Conservation (phyloP, 2,329 filamentous ascomycete genomes). For the Colletotrichum theobromicola region DNA sequence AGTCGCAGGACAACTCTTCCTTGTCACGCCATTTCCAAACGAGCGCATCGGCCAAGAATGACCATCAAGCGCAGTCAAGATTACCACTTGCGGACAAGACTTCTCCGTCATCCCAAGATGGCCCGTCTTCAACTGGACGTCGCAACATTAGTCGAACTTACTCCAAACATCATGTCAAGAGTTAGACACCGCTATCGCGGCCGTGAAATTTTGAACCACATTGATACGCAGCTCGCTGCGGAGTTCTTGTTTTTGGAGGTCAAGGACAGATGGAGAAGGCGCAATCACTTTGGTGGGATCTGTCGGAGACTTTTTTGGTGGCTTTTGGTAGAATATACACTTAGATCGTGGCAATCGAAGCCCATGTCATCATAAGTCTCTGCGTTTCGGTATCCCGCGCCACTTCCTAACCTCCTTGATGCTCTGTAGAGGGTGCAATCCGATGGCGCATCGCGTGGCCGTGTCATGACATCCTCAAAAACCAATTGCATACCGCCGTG, state of each 20-base stretch:
- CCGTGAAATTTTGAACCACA: not conserved
- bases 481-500: conserved; percentile 16
- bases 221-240: not conserved
- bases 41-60: not conserved
- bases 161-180: not conserved
- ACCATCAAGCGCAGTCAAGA: not conserved
- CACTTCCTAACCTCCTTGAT: not conserved
- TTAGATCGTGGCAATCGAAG: not conserved
- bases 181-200: not conserved
- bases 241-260: not conserved
- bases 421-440: not conserved
- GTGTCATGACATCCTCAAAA: conserved; percentile 2
- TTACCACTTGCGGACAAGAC: not conserved
- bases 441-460: not conserved
- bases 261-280: not conserved
- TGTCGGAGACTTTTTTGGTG: not conserved
- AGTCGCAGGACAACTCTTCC: not conserved
- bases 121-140: not conserved
- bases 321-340: conserved; percentile 9
- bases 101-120: not conserved
- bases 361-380: not conserved
- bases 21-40: not conserved
- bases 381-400: not conserved
- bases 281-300: not conserved
- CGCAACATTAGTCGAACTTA: not conserved